Conservation (phyloP, 2,329 filamentous ascomycete species). For the Calonectria multiphialidica region DNA sequence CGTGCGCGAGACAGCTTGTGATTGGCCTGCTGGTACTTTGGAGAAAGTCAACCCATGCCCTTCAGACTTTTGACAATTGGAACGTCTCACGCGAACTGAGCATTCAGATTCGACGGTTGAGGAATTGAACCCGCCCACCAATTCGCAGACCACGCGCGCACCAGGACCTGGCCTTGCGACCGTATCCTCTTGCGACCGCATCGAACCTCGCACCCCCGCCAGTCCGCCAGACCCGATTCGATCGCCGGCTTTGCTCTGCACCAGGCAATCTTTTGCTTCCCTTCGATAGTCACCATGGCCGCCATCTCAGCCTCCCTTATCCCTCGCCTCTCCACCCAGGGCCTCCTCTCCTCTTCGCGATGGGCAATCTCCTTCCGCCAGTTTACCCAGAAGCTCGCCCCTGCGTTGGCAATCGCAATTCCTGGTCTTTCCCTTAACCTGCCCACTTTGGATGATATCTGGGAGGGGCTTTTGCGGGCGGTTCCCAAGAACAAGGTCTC, state of each 20-base stretch:
- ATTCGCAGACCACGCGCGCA: constrained; percentile 10
- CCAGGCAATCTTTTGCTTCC: constrained; percentile 22
- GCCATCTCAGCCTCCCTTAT: constrained; percentile 62
- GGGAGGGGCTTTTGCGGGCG: constrained; percentile 91
- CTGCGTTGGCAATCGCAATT: constrained; percentile 68
- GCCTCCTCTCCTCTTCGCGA: constrained; percentile 55
- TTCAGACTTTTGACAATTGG: constrained; percentile 48
- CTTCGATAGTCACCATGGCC: constrained; percentile 56
- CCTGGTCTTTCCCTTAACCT: constrained; percentile 70
- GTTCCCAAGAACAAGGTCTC: constrained; percentile 99
- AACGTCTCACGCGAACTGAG: constrained; percentile 40
- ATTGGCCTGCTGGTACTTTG: constrained; percentile 46
- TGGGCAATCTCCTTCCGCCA: constrained; percentile 60
- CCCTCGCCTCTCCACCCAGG: constrained; percentile 63
- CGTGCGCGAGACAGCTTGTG: constrained; percentile 46
- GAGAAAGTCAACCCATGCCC: constrained; percentile 41
- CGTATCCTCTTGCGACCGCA: neutral
- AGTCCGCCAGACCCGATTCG: constrained; percentile 9
- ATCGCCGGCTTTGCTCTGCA: constrained; percentile 23
- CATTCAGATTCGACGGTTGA: constrained; percentile 33
- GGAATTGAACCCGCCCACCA: constrained; percentile 22
- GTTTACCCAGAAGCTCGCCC: constrained; percentile 61
- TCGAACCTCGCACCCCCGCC: neutral
- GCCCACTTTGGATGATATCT: constrained; percentile 79
- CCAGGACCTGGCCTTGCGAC: neutral